Conservation (phyloP, 305 asterid species). For the Lippia alba region DNA sequence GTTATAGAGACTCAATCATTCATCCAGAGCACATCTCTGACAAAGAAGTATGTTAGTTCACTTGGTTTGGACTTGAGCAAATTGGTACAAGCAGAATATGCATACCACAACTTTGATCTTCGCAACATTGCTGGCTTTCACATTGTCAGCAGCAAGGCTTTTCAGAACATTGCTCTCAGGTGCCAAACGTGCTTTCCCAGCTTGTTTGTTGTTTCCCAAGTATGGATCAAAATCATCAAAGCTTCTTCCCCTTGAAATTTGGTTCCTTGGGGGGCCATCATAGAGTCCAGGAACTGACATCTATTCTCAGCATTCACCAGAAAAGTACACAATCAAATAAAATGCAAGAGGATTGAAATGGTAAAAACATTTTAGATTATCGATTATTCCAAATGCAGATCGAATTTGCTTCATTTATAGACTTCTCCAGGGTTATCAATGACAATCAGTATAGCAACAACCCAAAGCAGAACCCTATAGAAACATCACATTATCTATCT, state of each 20-base stretch:
- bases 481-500: not conserved
- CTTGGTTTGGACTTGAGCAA: constrained; percentile 25
- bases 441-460: not conserved
- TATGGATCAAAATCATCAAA: constrained; percentile 76
- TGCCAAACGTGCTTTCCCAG: constrained; percentile 65
- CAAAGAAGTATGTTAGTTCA: constrained; percentile 13
- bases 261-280: constrained; percentile 69
- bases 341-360: not conserved
- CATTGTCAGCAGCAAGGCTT: constrained; percentile 80
- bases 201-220: constrained; percentile 68
- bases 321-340: not conserved
- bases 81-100: constrained; percentile 26
- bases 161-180: constrained; percentile 71
- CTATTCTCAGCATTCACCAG: constrained; percentile 41
- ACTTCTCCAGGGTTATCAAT: not conserved
- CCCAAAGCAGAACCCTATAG: not conserved
- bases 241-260: constrained; percentile 71
- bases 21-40: constrained; percentile 14
- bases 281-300: constrained; percentile 68
- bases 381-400: constrained; percentile 10
- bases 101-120: constrained; percentile 99
- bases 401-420: constrained; percentile 2
- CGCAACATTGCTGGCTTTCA: constrained; percentile 89
- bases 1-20: not conserved
- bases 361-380: not conserved